Conservation (phyloP, 495 filamentous ascomycete genomes). For the Penicillium mononematosum region DNA sequence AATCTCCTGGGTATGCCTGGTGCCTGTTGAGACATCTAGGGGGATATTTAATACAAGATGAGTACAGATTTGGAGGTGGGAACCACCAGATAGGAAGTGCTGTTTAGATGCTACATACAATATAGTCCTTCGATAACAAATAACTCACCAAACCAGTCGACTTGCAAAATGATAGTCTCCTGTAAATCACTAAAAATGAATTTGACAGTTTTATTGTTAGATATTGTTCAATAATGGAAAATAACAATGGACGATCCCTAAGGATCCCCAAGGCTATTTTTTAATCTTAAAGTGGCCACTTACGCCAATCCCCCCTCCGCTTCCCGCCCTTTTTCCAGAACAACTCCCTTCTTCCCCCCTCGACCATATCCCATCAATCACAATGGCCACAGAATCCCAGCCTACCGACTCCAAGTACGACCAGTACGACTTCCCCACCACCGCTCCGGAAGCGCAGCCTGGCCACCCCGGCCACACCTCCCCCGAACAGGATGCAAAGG, state of each 20-base stretch:
- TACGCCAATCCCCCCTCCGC: constrained; percentile 23
- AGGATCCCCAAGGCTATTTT: constrained; percentile 2
- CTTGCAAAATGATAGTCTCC: not conserved
- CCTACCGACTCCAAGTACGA: constrained; percentile 88
- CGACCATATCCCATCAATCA: constrained; percentile 21
- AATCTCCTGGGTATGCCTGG: not conserved
- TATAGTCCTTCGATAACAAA: not conserved
- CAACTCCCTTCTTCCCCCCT: constrained; percentile 14
- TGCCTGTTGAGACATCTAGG: not conserved
- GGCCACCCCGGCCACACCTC: constrained; percentile 92
- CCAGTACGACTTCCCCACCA: constrained; percentile 89
- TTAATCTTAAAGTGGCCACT: constrained; percentile 24
- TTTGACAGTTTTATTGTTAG: not conserved
- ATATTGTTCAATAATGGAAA: not conserved
- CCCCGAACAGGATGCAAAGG: constrained; percentile 82
- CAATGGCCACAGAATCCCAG: constrained; percentile 40
- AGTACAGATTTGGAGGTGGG: not conserved
- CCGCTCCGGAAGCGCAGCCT: constrained; percentile 59
- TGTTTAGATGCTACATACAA: not conserved
- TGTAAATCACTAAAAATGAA: not conserved
- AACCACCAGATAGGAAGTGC: not conserved
- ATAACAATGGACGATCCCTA: constrained; percentile 2
- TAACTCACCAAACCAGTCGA: not conserved
- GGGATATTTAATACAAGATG: not conserved
- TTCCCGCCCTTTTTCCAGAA: constrained; percentile 20